These are phyloP conservation scores for Lindgomyces ingoldianus DNA, from an alignment of 495 filamentous ascomycete species.

Conservation along the genomic window DNA sequence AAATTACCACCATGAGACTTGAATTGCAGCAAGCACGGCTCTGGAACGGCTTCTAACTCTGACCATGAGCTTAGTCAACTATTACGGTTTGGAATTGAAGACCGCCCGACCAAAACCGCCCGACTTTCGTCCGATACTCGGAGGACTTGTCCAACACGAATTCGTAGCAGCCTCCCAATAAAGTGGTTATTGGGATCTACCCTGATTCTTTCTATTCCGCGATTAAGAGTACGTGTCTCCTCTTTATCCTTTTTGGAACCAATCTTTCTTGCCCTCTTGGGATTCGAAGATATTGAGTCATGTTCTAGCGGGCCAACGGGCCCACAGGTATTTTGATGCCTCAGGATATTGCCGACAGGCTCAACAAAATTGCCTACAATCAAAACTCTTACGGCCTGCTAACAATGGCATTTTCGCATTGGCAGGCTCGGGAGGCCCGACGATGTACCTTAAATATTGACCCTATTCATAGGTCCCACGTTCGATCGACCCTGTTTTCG, in stretches of 20 bases:
- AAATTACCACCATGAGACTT: background rate
- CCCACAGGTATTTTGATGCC: background rate
- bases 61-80: background rate
- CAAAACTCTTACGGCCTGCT: background rate
- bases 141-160: background rate
- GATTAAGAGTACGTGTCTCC: background rate
- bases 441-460: conserved; percentile 10
- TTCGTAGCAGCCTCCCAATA: background rate
- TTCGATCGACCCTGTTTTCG: conserved; percentile 2
- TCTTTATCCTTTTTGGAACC: background rate
- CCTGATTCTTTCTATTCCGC: too few relatives aligned
- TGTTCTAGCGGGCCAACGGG: background rate
- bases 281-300: background rate
- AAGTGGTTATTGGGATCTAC: conserved; percentile 10
- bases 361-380: background rate
- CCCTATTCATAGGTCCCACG: conserved; percentile 25
- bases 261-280: background rate
- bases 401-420: background rate
- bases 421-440: background rate
- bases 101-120: background rate
- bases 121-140: conserved; percentile 3
- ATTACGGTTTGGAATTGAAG: background rate
- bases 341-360: conserved; percentile 8
- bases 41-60: too few relatives aligned
- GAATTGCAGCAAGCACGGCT: too few relatives aligned